phyloP scores from a whole-genome alignment of 352 stramenopile genomes.

The Globisporangium irregulare region DNA sequence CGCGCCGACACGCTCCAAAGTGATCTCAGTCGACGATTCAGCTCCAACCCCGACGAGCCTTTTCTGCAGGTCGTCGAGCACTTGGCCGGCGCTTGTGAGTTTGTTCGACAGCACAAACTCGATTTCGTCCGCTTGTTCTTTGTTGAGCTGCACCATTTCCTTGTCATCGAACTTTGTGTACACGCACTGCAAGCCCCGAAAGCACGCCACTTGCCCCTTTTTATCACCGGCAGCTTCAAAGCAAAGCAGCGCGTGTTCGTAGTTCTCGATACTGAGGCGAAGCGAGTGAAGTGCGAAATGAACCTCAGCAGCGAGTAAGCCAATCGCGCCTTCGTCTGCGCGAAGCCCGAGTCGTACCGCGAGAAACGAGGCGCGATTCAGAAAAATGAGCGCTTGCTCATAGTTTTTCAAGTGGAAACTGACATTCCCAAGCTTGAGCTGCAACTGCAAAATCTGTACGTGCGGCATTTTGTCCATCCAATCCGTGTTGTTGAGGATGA shows the following conservation, averaged over 20 bases:
- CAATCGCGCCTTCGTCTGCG: constrained; percentile 32
- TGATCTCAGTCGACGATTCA: constrained; percentile 58
- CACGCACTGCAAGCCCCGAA: constrained; percentile 47
- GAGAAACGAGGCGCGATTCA: constrained; percentile 43
- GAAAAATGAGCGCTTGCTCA: constrained; percentile 48
- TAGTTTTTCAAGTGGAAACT: constrained; percentile 37
- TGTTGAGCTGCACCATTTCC: constrained; percentile 43
- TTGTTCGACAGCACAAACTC: constrained; percentile 63
- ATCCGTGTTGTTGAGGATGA: constrained; percentile 32
- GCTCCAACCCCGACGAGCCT: constrained; percentile 59
- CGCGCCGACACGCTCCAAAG: constrained; percentile 58
- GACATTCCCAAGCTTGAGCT: constrained; percentile 38
- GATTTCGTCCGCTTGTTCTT: constrained; percentile 58
- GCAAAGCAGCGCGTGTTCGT: constrained; percentile 46
- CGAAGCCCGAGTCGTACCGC: constrained; percentile 27
- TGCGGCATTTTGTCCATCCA: constrained; percentile 42
- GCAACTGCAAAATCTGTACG: constrained; percentile 25
- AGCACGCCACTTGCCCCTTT: constrained; percentile 48
- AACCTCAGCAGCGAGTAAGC: constrained; percentile 31
- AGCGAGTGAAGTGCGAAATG: constrained; percentile 44
- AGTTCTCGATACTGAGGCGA: constrained; percentile 47
- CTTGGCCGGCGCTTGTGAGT: constrained; percentile 26
- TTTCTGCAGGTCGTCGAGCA: constrained; percentile 47
- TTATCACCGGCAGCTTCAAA: constrained; percentile 49
- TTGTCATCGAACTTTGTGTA: constrained; percentile 50